A percentile compares a stretch with the other conserved stretches of the same genome.
Evolutionary conservation across 1,284 basidiomycete genomes (phyloP).

Genomic region (Afroboletus lepidellus): DNA sequence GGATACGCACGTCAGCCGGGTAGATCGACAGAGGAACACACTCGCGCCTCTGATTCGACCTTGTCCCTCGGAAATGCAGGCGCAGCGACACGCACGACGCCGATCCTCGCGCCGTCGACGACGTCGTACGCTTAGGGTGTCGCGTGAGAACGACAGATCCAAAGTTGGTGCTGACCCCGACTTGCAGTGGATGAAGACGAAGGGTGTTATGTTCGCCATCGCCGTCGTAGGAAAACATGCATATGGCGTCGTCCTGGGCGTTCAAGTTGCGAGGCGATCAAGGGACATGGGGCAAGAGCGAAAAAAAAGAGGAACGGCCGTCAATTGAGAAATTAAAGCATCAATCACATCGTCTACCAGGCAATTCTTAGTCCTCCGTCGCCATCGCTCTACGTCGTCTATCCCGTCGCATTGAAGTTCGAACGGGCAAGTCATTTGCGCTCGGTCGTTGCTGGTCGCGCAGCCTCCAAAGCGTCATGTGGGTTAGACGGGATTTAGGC

Average conservation of each 20-base stretch:
- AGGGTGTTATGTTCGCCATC: background rate
- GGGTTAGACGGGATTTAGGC: no score
- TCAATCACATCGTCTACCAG: no score
- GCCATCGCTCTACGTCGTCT: no score
- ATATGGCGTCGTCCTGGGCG: background rate
- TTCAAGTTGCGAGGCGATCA: background rate
- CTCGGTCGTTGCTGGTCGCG: no score
- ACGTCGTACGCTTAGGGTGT: conserved; percentile 1
- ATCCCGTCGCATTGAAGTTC: no score
- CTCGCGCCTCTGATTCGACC: conserved; percentile 1
- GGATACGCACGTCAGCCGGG: background rate
- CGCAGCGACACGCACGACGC: conserved; percentile 2
- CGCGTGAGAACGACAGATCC: background rate
- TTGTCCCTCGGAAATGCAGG: conserved; percentile 7
- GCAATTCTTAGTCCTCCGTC: no score
- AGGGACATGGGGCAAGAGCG: no score
- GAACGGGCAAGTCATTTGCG: no score
- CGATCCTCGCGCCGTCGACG: background rate
- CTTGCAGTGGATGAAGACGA: background rate
- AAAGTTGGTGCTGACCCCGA: background rate
- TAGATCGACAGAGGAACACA: background rate
- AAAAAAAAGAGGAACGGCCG: no score
- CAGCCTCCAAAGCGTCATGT: no score
- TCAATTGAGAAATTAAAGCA: no score
- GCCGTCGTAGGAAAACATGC: background rate